phyloP scores from a whole-genome alignment of 129 eudicot species.

The sunflower (Helianthus annuus) region DNA sequence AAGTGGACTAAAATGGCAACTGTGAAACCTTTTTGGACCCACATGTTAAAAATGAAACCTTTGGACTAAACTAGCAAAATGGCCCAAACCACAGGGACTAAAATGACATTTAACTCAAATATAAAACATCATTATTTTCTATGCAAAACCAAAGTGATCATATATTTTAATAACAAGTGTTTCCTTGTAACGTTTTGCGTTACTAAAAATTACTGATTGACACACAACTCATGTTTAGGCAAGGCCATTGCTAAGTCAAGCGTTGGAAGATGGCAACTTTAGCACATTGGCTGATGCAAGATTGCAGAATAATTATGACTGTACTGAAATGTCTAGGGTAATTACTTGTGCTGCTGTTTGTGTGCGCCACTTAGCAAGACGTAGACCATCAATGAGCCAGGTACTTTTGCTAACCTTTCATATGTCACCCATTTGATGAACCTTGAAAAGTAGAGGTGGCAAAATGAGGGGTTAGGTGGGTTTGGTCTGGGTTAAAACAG shows the following conservation, averaged over 20 bases:
- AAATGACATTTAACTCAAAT: too few species aligned
- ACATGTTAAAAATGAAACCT: too few species aligned
- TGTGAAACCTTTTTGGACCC: too few species aligned
- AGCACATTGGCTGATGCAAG: constrained; percentile 56
- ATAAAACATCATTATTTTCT: background rate
- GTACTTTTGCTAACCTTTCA: constrained; percentile 35
- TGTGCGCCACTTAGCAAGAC: constrained; percentile 79
- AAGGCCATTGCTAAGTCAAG: constrained; percentile 78
- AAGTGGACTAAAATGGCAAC: too few species aligned
- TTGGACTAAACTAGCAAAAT: too few species aligned
- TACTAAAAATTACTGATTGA: constrained; percentile 13
- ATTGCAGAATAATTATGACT: constrained; percentile 51
- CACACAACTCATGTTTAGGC: constrained; percentile 46
- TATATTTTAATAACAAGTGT: background rate
- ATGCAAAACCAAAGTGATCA: background rate
- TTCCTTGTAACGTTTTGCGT: background rate
- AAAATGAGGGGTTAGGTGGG: background rate
- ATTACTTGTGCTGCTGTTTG: constrained; percentile 84
- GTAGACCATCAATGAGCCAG: constrained; percentile 80
- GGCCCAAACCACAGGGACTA: too few species aligned
- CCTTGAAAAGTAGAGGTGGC: background rate
- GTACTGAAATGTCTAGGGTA: constrained; percentile 70
- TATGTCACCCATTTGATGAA: background rate
- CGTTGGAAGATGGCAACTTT: constrained; percentile 55
- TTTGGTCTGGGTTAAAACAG: background rate